Evolutionary conservation across 139 green algal species (phyloP), one percentile per base, ranked within the genome.

Genomic region (Closterium sp.): DNA sequence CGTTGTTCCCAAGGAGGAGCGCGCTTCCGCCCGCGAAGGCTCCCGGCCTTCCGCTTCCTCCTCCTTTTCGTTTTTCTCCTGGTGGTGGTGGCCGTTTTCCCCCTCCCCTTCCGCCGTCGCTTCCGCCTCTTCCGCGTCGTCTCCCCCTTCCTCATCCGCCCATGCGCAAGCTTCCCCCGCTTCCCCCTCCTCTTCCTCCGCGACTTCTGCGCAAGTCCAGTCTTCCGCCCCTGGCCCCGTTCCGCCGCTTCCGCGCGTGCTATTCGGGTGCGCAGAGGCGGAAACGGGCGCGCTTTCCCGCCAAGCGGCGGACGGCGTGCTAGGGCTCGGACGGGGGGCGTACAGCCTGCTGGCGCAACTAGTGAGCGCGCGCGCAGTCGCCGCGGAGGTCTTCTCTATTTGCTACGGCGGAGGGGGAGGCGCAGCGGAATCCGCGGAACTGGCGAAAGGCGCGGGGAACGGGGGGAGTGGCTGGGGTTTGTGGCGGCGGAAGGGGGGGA

Each of bases 281-380:
- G 98, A 99, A 93, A 98, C 96, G 19, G 98, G 98, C 1, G 96
- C 97, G 89, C 98, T 99, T 31, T 98, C 96, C 92, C 94, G 95
- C n/a, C 98, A 99, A 95, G 92, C 92, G 34, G 98, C 97, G 0
- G 98, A 99, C 91, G 98, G 98, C 17, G 96, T 99, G 42, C 94
- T 98, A 88, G 98, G 97, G 10, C 96, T 99, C 91, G 97, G 97
- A 50, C 97, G 31, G 45, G 89, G 45, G 31, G 22, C 88, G 24
- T n/a, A 88, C 31, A 38, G 31, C 70, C 87, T 95, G 28, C 28
- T 93, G 11, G 79, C 89, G 17, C 97, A 99, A 96, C 91, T 99
- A 32, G 96, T 96, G 1, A 89, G 93, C 0, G 70, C 91, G 0
- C 96, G 95, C 0, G 90, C 95, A 5, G 98, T 98, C 27, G 97